Evolutionary conservation across 108 stramenopile genomes (phyloP), one percentile per base, ranked within the genome.

Genomic region (Parietichytrium sp.): DNA sequence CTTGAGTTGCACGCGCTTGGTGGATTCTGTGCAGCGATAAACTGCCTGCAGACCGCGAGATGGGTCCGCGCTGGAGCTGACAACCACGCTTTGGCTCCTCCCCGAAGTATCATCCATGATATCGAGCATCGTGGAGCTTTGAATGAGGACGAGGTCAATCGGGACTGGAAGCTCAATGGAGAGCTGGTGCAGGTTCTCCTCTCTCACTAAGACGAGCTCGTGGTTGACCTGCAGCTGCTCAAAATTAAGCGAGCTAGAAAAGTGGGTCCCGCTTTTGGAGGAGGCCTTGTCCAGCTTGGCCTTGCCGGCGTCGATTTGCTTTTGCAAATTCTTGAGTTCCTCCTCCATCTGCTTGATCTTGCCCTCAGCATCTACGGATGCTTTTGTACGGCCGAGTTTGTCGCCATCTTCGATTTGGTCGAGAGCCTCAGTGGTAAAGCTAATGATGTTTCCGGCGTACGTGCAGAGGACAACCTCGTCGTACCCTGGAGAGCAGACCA

Each of bases 381-480:
- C 61, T 42, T 72, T 72, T 7, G 61, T 1, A 2, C 61, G 18
- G 10, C 61, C 61, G 10, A 18, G 61, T 25, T 72, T 72, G 42
- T 72, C 61, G 33, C 61, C 61, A 27, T 23, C 3, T 20, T 72
- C 61, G 33, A 42, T 42, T 16, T 33, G 23, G 20, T 72, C 61
- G 20, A 72, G 61, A 0, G 61, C 61, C 61, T 72, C 61, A 25
- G 61, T 33, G 61, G 38, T 72, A 25, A 72, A 72, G 61, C 61
- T 72, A 27, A 72, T 72, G 61, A 72, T 20, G 42, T 72, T 72
- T 6, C 61, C 61, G n/a, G 61, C 36, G 20, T 72, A 72, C 20
- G 61, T 72, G 42, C 61, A 72, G 61, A 72, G 61, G 15, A 72
- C 61, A 27, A 72, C 42, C 42, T 72, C 61, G 20, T 72, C 61